Evolutionary conservation across 2,329 filamentous ascomycete genomes (phyloP).

Genomic region (Exophiala sp.): DNA sequence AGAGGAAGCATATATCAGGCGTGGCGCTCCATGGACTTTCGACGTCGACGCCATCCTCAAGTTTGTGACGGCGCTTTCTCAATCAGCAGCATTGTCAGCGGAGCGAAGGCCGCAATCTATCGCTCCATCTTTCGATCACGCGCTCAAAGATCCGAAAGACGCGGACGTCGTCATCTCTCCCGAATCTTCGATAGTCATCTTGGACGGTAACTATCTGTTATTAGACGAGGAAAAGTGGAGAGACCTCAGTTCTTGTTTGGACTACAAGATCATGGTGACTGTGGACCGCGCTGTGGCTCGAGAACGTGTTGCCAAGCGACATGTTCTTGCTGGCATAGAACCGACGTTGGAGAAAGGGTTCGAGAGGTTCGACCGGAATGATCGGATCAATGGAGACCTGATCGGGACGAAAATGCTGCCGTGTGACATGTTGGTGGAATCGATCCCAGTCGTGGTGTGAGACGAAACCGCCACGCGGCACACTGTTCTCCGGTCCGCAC

Average conservation of each 20-base stretch:
- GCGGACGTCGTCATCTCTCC: slow-evolving; percentile 30
- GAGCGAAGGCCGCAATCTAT: slow-evolving; percentile 22
- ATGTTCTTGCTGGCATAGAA: slow-evolving; percentile 43
- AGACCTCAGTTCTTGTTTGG: slow-evolving; percentile 35
- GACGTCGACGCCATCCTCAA: slow-evolving; percentile 31
- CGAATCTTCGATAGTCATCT: slow-evolving; percentile 25
- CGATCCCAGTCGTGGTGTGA: slow-evolving; percentile 20
- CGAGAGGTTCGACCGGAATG: slow-evolving; percentile 39
- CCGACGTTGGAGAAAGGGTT: slow-evolving; percentile 35
- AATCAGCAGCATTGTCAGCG: slow-evolving; percentile 24
- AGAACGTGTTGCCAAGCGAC: slow-evolving; percentile 38
- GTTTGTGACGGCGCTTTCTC: slow-evolving; percentile 30
- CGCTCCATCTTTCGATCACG: slow-evolving; percentile 37
- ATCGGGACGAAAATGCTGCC: slow-evolving; percentile 30
- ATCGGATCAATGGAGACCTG: slow-evolving; percentile 36
- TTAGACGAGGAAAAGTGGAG: slow-evolving; percentile 31
- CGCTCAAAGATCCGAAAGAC: slow-evolving; percentile 35
- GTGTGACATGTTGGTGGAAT: slow-evolving; percentile 32
- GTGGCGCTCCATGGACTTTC: slow-evolving; percentile 40
- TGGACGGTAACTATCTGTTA: slow-evolving; percentile 32
- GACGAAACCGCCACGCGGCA: neutral
- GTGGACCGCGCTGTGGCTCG: slow-evolving; percentile 38
- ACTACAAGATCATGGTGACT: slow-evolving; percentile 43
- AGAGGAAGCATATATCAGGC: slow-evolving; percentile 34
- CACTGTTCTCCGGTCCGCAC: neutral